Conservation (phyloP, 2,329 filamentous ascomycete species). For the Paecilomyces niveus region DNA sequence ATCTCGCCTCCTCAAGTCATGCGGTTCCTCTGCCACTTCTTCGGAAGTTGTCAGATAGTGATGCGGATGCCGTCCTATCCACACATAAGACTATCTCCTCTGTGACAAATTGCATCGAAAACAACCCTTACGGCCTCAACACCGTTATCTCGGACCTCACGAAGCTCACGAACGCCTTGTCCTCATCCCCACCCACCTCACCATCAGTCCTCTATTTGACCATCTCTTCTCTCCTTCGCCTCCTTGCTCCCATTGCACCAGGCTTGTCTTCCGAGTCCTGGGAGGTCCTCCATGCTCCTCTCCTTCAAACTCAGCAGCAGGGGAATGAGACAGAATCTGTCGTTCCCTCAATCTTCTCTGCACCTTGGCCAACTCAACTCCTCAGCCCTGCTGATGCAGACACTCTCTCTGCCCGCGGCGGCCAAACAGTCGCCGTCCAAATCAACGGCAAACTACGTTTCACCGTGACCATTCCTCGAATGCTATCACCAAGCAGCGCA, state of each 20-base stretch:
- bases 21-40: constrained; percentile 22
- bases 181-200: constrained; percentile 38
- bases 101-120: constrained; percentile 61
- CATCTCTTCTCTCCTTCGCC: constrained; percentile 54
- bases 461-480: constrained; percentile 56
- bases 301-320: constrained; percentile 4
- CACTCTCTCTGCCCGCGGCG: constrained; percentile 45
- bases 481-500: constrained; percentile 31
- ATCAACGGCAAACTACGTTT: constrained; percentile 73
- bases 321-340: constrained; percentile 3
- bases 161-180: constrained; percentile 65
- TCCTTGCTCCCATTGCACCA: constrained; percentile 74
- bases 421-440: constrained; percentile 56
- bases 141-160: constrained; percentile 79
- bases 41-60: constrained; percentile 23
- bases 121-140: constrained; percentile 69
- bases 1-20: constrained; percentile 13
- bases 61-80: constrained; percentile 52
- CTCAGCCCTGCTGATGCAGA: constrained; percentile 30
- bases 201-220: constrained; percentile 37
- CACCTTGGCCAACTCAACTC: constrained; percentile 51
- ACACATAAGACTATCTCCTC: constrained; percentile 61
- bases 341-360: constrained; percentile 35
- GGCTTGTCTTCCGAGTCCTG: constrained; percentile 78
- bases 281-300: constrained; percentile 46